phyloP scores from a whole-genome alignment of 2,329 filamentous ascomycete species.

The Coleophoma eucalyptorum region DNA sequence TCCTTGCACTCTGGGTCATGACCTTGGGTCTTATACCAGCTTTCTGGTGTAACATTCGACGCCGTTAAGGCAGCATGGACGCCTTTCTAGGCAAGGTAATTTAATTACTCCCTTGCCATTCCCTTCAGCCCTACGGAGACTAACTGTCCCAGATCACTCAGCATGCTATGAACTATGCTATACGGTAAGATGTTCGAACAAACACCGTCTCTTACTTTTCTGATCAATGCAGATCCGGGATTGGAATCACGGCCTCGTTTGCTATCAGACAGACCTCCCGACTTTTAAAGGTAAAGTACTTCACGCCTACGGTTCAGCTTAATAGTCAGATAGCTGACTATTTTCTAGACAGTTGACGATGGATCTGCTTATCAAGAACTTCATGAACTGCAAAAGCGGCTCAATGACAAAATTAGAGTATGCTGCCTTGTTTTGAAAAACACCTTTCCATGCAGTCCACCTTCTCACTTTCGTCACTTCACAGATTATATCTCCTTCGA shows the following conservation, averaged over 20 bases:
- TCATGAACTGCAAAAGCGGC: conserved; percentile 62
- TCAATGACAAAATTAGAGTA: conserved; percentile 84
- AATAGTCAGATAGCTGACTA: conserved; percentile 3
- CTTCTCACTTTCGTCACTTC: conserved; percentile 1
- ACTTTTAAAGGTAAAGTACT: conserved; percentile 58
- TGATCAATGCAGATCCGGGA: conserved; percentile 54
- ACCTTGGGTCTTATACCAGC: too few species aligned
- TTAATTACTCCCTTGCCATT: background rate
- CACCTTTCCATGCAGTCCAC: background rate
- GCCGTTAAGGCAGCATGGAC: conserved; percentile 19
- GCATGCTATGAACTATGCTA: conserved; percentile 74
- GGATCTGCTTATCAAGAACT: conserved; percentile 66
- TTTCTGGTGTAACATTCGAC: too few species aligned
- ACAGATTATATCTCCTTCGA: conserved; percentile 82
- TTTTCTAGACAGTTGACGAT: conserved; percentile 61
- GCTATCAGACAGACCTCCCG: conserved; percentile 79
- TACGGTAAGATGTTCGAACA: conserved; percentile 42
- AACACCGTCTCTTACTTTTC: background rate
- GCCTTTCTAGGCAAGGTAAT: conserved; percentile 54
- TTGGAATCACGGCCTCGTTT: conserved; percentile 80
- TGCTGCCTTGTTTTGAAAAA: conserved; percentile 15
- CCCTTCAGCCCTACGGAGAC: too few species aligned
- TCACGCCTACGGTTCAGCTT: background rate
- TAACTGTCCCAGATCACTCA: conserved; percentile 50
- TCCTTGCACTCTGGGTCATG: too few species aligned